phyloP scores from a whole-genome alignment of 441 rosid genomes.

The Manihot esculenta region DNA sequence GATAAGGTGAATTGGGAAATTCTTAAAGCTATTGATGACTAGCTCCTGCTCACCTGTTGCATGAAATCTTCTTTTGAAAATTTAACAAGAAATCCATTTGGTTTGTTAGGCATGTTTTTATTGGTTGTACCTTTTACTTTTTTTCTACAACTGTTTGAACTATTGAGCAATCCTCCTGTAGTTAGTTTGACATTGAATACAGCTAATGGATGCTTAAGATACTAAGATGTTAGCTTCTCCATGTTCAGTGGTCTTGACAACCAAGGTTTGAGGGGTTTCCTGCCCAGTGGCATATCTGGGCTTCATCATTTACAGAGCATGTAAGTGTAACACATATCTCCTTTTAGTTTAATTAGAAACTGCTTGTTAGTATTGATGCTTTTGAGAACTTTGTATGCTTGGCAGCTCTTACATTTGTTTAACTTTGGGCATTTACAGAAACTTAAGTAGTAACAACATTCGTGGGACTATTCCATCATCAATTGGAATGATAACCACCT shows the following conservation, averaged over 20 bases:
- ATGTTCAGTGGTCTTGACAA: conserved; percentile 73
- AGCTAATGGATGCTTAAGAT: neutral
- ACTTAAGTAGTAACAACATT: conserved; percentile 82
- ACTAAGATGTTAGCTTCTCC: conserved; percentile 20
- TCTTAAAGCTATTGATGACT: neutral
- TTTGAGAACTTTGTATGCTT: neutral
- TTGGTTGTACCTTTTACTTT: neutral
- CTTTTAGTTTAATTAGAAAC: conserved; percentile 3
- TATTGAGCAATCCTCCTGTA: neutral
- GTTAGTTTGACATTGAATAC: neutral
- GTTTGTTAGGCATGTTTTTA: neutral
- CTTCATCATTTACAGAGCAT: conserved; percentile 79
- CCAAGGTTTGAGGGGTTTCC: conserved; percentile 84
- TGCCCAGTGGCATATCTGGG: conserved; percentile 70
- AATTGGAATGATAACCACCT: conserved; percentile 61
- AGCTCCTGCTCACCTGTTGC: neutral
- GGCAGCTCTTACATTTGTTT: conserved; percentile 8
- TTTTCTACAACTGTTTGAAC: neutral
- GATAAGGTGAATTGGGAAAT: neutral
- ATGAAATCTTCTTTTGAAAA: neutral
- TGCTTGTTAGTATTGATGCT: neutral
- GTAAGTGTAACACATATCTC: conserved; percentile 45
- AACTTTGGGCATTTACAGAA: conserved; percentile 48
- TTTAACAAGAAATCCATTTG: neutral
- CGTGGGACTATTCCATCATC: conserved; percentile 80